Evolutionary conservation across 805 yeast genomes (phyloP).

Genomic region (Middelhovenomyces tepae): DNA sequence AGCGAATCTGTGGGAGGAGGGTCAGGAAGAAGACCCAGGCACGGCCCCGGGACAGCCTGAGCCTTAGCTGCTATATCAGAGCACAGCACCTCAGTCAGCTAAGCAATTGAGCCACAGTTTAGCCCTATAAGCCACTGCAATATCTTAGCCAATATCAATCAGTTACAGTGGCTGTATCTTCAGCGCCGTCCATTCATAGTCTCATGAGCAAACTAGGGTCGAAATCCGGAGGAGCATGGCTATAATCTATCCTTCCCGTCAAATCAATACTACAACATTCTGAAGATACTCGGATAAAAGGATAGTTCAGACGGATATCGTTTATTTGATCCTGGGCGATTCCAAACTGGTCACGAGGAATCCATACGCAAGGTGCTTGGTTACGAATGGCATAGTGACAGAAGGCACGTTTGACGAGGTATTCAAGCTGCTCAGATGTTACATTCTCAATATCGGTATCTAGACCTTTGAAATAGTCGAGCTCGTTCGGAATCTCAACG

Average conservation of each 20-base stretch:
- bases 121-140: too few relatives aligned
- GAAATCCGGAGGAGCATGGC: constrained; percentile 19
- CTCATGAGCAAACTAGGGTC: constrained; percentile 12
- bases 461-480: constrained; percentile 21
- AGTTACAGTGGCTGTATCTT: too few relatives aligned
- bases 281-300: constrained; percentile 22
- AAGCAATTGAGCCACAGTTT: too few relatives aligned
- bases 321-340: constrained; percentile 28
- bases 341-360: constrained; percentile 35
- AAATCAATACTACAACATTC: constrained; percentile 20
- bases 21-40: too few relatives aligned
- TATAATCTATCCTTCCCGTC: constrained; percentile 16
- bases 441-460: constrained; percentile 20
- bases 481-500: constrained; percentile 10
- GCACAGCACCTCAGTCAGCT: too few relatives aligned
- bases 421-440: constrained; percentile 20
- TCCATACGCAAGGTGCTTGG: constrained; percentile 32
- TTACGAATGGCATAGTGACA: constrained; percentile 25
- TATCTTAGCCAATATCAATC: not conserved
- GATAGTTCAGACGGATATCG: constrained; percentile 19
- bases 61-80: too few relatives aligned
- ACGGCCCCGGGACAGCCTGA: too few relatives aligned
- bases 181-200: too few relatives aligned
- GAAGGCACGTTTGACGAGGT: constrained; percentile 21
- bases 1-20: too few relatives aligned